A percentile compares a stretch with the other conserved stretches of the same genome.
phyloP scores from a whole-genome alignment of 108 stramenopile genomes.

The Nitzschia palea region DNA sequence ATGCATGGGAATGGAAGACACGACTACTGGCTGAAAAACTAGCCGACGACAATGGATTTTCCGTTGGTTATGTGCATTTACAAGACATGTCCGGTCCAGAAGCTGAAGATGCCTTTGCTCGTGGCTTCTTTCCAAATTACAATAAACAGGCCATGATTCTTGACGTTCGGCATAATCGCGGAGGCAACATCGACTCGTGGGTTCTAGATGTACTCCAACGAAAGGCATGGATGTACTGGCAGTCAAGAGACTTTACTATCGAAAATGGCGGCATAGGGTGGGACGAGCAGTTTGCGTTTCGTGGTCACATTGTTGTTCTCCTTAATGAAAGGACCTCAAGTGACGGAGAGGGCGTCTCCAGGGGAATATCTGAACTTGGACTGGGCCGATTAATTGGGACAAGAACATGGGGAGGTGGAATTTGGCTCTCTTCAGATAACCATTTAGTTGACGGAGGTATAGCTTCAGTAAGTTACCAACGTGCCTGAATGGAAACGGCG shows the following conservation, averaged over 20 bases:
- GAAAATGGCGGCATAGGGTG: slow-evolving; percentile 66
- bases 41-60: slow-evolving; percentile 55
- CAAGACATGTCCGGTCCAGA: slow-evolving; percentile 56
- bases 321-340: slow-evolving; percentile 70
- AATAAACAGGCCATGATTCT: slow-evolving; percentile 72
- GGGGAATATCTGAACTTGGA: slow-evolving; percentile 73
- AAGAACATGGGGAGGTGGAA: slow-evolving; percentile 83
- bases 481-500: neutral
- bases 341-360: slow-evolving; percentile 75
- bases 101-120: slow-evolving; percentile 64
- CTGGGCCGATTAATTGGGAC: slow-evolving; percentile 74
- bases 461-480: slow-evolving; percentile 31
- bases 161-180: slow-evolving; percentile 70
- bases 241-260: slow-evolving; percentile 37
- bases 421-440: slow-evolving; percentile 76
- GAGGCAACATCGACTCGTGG: slow-evolving; percentile 82
- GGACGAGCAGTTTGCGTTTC: slow-evolving; percentile 74
- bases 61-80: slow-evolving; percentile 69
- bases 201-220: slow-evolving; percentile 63
- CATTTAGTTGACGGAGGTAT: slow-evolving; percentile 74
- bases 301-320: slow-evolving; percentile 73
- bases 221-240: slow-evolving; percentile 78
- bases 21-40: slow-evolving; percentile 46
- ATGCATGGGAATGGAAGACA: slow-evolving; percentile 80
- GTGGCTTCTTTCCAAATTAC: slow-evolving; percentile 73